Evolutionary conservation across 2,329 filamentous ascomycete genomes (phyloP).

Genomic region (Arthroderma uncinatum): DNA sequence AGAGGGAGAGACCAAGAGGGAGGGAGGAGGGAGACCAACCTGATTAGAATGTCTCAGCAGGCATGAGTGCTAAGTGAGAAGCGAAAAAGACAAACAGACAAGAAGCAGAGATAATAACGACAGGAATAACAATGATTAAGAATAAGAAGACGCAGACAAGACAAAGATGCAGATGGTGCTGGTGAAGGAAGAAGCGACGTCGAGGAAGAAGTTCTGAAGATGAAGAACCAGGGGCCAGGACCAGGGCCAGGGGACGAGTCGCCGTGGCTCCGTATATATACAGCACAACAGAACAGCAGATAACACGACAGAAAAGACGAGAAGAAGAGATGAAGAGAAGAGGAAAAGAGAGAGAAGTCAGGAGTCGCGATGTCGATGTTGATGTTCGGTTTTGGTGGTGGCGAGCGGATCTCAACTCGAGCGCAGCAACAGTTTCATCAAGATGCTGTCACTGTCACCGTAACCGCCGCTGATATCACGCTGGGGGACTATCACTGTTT

Average conservation of each 20-base stretch:
- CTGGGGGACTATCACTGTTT: too few species aligned
- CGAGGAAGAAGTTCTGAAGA: too few species aligned
- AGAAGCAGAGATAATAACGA: conserved; percentile 7
- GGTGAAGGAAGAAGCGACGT: conserved; percentile 9
- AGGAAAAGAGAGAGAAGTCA: neutral
- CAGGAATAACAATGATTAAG: neutral
- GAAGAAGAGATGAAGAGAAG: neutral
- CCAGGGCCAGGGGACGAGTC: too few species aligned
- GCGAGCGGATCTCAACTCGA: too few species aligned
- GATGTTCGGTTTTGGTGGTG: too few species aligned
- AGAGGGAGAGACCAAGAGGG: neutral
- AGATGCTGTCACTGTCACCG: too few species aligned
- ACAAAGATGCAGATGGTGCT: neutral
- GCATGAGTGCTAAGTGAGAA: neutral
- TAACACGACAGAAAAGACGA: conserved; percentile 10
- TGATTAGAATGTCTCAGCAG: conserved; percentile 3
- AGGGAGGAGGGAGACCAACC: neutral
- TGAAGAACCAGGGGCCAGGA: too few species aligned
- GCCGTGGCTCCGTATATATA: too few species aligned
- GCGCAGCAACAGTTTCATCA: too few species aligned
- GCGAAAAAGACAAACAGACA: neutral
- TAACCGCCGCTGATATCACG: too few species aligned
- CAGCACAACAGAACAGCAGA: conserved; percentile 7
- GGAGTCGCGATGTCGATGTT: too few species aligned
- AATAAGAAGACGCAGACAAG: neutral